These are phyloP conservation scores for Miscanthus sacchariflorus DNA, from an alignment of 202 grass and related monocot genomes.

Conservation along the genomic window DNA sequence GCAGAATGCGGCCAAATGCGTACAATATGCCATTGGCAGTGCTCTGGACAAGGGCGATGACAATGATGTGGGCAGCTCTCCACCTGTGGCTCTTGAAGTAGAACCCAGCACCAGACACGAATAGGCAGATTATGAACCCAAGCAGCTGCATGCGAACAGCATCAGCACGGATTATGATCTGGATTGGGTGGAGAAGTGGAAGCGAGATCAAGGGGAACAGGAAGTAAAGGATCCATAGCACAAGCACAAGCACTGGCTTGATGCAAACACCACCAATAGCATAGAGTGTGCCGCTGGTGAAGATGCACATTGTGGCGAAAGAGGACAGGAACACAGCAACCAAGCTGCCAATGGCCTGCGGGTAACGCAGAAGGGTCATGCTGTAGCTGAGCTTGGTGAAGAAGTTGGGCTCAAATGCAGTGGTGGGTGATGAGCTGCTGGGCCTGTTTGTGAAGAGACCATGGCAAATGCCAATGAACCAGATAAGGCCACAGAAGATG, in stretches of 20 bases:
- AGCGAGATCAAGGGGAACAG: conserved; percentile 76
- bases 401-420: conserved; percentile 63
- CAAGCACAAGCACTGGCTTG: conserved; percentile 70
- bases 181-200: conserved; percentile 70
- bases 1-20: conserved; percentile 67
- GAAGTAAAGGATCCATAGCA: conserved; percentile 92
- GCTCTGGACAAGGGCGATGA: conserved; percentile 81
- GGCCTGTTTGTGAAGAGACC: conserved; percentile 82
- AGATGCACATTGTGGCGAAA: conserved; percentile 95
- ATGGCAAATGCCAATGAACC: conserved; percentile 85
- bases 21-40: conserved; percentile 74
- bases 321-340: conserved; percentile 76
- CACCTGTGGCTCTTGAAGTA: conserved; percentile 80
- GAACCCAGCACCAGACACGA: conserved; percentile 83
- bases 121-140: conserved; percentile 80
- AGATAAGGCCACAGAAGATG: conserved; percentile 91
- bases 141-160: conserved; percentile 91
- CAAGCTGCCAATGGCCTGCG: conserved; percentile 82
- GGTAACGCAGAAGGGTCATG: conserved; percentile 66
- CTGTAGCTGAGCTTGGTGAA: conserved; percentile 62
- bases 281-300: conserved; percentile 72
- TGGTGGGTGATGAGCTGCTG: conserved; percentile 60
- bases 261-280: conserved; percentile 86
- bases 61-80: conserved; percentile 67
- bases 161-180: conserved; percentile 81